Evolutionary conservation across 2,329 filamentous ascomycete genomes (phyloP), one percentile per base, ranked within the genome.

Genomic region (Fusarium virguliforme): DNA sequence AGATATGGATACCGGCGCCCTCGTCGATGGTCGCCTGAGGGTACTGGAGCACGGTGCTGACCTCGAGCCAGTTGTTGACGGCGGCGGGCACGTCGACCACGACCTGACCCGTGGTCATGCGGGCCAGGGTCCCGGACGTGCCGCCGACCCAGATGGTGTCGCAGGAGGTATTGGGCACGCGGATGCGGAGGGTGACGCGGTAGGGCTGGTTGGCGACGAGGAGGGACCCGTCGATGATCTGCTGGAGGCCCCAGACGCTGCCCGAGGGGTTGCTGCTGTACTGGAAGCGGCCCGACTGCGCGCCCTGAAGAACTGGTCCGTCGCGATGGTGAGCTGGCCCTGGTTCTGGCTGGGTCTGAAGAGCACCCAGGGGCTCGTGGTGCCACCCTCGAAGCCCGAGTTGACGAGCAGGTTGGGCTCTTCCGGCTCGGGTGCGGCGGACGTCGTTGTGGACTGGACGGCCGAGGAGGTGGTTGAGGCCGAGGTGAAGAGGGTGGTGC

Each of bases 1-100:
- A 18, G 18, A 18, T 18, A 18, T 18, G 18, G 18, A 18, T 18
- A 18, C 18, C 18, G 18, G 18, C 18, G 18, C 18, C 18, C 15
- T 15, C 13, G n/a, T 48, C 26, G 9, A 4, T 15, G 4, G 4
- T 10, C 10, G 26, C 26, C 18, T 10, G 26, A 9, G 10, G 6
- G 8, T 30, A 48, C 8, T 24, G 26, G 43, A 48, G 28, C 15
- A 48, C 2, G 6, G 18, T 26, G 7, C 24, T 64, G 10, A 54
- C 48, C 28, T 22, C 28, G 6, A 22, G 30, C 28, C 28, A 51
- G 12, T 22, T 51, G 30, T 53, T 13, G 28, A 53, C 30, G 12
- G 30, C 30, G 40, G 34, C 1, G 24, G 59, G 12, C 28, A 66
- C 37, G 40, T 62, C 15, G 59, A 71, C 30, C 43, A 59, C 6